Conservation (phyloP, 768 basidiomycete species). For the Boletellus emodensis region DNA sequence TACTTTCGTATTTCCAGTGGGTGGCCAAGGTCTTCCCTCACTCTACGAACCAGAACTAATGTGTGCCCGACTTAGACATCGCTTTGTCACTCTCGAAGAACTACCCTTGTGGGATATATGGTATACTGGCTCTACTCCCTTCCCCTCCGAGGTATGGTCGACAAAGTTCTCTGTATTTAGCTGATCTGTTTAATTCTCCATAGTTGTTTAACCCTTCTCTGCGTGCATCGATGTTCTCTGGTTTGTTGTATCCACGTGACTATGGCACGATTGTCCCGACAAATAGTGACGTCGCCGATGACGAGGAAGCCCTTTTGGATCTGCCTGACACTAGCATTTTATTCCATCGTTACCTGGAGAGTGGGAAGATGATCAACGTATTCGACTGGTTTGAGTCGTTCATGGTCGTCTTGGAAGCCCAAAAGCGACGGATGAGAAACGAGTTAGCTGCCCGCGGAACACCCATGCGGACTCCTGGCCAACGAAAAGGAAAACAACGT, state of each 20-base stretch:
- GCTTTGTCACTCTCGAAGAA: constrained; percentile 46
- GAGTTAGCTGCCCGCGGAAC: neutral
- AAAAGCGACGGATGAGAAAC: constrained; percentile 28
- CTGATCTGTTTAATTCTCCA: neutral
- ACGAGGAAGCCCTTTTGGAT: constrained; percentile 40
- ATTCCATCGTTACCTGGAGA: constrained; percentile 72
- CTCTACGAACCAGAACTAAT: neutral
- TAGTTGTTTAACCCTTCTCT: constrained; percentile 70
- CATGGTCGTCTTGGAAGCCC: constrained; percentile 58
- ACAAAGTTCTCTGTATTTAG: neutral
- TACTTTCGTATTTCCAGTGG: constrained; percentile 49
- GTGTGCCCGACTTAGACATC: constrained; percentile 32
- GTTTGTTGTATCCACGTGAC: constrained; percentile 56
- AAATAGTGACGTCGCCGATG: constrained; percentile 18
- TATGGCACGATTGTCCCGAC: constrained; percentile 27
- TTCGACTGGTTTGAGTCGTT: constrained; percentile 90
- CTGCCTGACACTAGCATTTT: constrained; percentile 75
- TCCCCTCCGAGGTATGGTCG: constrained; percentile 59
- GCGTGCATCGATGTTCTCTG: constrained; percentile 56
- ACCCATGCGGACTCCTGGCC: constrained; percentile 14
- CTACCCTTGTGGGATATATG: constrained; percentile 63
- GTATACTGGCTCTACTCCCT: constrained; percentile 63
- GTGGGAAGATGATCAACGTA: constrained; percentile 78
- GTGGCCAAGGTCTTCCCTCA: constrained; percentile 11
- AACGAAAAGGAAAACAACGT: constrained; percentile 25